These are phyloP conservation scores for Aspergillus sp. DNA, from an alignment of 2,329 filamentous ascomycete species.

Conservation along the genomic window DNA sequence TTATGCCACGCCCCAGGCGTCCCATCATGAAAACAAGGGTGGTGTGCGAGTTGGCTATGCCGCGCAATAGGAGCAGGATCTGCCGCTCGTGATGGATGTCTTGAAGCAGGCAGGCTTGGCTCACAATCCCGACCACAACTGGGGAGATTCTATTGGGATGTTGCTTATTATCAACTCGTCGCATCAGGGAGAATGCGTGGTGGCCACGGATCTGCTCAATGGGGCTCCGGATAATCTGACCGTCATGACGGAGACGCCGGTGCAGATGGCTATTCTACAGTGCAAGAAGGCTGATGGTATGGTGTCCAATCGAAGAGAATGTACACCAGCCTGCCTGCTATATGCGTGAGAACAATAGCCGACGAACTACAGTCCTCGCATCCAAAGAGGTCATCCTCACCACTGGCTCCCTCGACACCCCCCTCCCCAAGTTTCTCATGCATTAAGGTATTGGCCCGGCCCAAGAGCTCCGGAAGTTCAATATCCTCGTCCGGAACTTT, in stretches of 20 bases:
- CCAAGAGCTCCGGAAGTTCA: slow-evolving; percentile 32
- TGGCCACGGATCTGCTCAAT: slow-evolving; percentile 44
- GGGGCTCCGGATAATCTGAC: slow-evolving; percentile 44
- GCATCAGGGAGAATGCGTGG: slow-evolving; percentile 42
- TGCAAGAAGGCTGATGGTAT: slow-evolving; percentile 42
- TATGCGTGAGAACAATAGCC: not conserved
- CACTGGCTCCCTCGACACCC: slow-evolving; percentile 33
- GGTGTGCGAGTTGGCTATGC: slow-evolving; percentile 44
- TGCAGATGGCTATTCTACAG: slow-evolving; percentile 43
- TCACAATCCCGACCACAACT: slow-evolving; percentile 50
- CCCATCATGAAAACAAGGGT: slow-evolving; percentile 45
- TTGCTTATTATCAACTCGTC: slow-evolving; percentile 44
- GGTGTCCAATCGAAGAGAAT: slow-evolving; percentile 33
- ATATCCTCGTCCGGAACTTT: slow-evolving; percentile 34
- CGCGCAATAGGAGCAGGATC: slow-evolving; percentile 42
- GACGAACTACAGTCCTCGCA: slow-evolving; percentile 18
- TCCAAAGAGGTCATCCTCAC: slow-evolving; percentile 34
- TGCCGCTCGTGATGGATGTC: slow-evolving; percentile 39
- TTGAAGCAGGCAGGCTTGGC: slow-evolving; percentile 44
- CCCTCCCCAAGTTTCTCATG: slow-evolving; percentile 35
- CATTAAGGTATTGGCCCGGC: slow-evolving; percentile 43
- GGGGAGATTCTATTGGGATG: slow-evolving; percentile 52
- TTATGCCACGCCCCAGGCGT: slow-evolving; percentile 39
- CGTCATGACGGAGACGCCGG: slow-evolving; percentile 42
- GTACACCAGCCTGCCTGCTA: slow-evolving; percentile 17